phyloP scores from a whole-genome alignment of 2,329 filamentous ascomycete species.

The Allantophomopsis cytisporea region DNA sequence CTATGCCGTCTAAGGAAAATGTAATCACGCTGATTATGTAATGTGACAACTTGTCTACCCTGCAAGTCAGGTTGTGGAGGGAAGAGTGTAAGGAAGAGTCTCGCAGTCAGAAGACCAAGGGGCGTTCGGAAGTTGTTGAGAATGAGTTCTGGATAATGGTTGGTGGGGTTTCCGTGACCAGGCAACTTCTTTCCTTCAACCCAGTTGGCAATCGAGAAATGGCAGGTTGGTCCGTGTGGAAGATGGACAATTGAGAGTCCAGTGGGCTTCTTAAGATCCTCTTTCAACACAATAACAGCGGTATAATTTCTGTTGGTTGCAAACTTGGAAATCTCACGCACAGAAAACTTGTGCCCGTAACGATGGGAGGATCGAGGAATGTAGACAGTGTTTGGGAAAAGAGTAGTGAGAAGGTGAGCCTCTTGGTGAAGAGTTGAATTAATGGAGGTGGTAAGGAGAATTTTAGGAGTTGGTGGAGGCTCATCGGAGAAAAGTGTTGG shows the following conservation, averaged over 20 bases:
- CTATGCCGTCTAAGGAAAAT: constrained; percentile 86
- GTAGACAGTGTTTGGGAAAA: constrained; percentile 75
- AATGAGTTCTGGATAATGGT: constrained; percentile 79
- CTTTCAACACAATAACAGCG: constrained; percentile 70
- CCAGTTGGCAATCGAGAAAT: constrained; percentile 86
- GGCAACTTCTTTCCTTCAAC: constrained; percentile 77
- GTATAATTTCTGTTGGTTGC: constrained; percentile 75
- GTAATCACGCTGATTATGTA: constrained; percentile 93
- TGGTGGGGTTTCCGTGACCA: constrained; percentile 77
- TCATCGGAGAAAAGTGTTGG: constrained; percentile 46
- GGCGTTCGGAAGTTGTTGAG: constrained; percentile 94
- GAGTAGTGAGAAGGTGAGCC: constrained; percentile 60
- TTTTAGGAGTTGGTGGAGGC: constrained; percentile 56
- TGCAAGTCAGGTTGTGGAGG: constrained; percentile 72
- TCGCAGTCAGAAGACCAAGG: constrained; percentile 74
- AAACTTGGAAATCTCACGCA: constrained; percentile 81
- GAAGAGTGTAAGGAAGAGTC: constrained; percentile 69
- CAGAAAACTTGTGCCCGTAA: constrained; percentile 80
- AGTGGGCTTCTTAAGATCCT: constrained; percentile 75
- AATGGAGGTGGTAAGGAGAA: constrained; percentile 82
- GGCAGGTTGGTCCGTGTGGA: constrained; percentile 77
- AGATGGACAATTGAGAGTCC: constrained; percentile 77
- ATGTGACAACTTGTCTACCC: constrained; percentile 78
- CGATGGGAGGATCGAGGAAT: constrained; percentile 75
- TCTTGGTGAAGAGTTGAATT: constrained; percentile 81